These are phyloP conservation scores for Dacryopinax spathularia DNA, from an alignment of 768 basidiomycete genomes.

Conservation along the genomic window DNA sequence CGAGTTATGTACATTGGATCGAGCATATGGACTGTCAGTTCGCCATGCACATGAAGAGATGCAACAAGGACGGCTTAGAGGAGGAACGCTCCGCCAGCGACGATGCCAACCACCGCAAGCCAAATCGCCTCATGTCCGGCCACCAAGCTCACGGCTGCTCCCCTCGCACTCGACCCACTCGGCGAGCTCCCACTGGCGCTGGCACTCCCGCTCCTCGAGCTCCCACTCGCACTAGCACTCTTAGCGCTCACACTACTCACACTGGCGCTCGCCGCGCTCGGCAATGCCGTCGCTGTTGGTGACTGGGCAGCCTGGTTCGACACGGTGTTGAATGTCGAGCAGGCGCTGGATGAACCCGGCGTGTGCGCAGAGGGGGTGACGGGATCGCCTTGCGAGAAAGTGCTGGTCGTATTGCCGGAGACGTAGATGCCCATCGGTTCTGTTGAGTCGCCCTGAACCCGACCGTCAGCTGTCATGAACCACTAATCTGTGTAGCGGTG, in stretches of 20 bases:
- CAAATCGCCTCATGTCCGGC: neutral
- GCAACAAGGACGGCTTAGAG: neutral
- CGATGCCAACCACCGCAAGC: neutral
- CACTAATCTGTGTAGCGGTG: constrained; percentile 15
- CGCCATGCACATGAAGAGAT: too few relatives aligned
- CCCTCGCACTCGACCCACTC: neutral
- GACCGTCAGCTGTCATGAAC: neutral
- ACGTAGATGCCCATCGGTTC: constrained; percentile 29
- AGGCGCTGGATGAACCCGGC: constrained; percentile 44
- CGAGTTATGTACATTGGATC: too few relatives aligned
- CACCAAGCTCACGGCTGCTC: neutral
- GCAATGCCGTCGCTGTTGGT: neutral
- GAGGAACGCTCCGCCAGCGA: neutral
- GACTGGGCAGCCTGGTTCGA: neutral
- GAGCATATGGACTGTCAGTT: too few relatives aligned
- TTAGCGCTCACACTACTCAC: neutral
- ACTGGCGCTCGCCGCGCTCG: neutral
- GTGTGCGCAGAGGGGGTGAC: constrained; percentile 31
- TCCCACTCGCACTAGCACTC: neutral
- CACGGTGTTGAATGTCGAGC: constrained; percentile 39
- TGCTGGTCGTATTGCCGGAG: constrained; percentile 17
- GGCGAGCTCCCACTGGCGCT: neutral
- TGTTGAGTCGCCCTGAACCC: neutral
- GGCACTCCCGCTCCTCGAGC: neutral
- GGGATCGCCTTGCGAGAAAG: constrained; percentile 21